Evolutionary conservation across 352 stramenopile genomes (phyloP).

Genomic region (Thraustochytrium striatum): DNA sequence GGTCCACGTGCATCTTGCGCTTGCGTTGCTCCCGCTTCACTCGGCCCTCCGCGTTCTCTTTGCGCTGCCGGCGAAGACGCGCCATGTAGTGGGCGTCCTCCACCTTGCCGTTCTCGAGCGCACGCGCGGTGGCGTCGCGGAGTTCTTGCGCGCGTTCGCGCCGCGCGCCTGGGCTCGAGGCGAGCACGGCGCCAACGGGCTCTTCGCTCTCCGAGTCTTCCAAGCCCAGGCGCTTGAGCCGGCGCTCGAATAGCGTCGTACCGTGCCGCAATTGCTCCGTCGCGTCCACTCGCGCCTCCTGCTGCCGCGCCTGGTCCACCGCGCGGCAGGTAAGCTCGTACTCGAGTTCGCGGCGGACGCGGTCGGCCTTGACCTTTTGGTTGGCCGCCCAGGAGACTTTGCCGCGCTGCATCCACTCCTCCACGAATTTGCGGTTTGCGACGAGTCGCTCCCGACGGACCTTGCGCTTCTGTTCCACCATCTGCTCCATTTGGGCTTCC

Average conservation of each 20-base stretch:
- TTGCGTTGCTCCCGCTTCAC: conserved; percentile 11
- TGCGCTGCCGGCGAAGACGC: background rate
- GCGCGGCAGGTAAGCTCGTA: conserved; percentile 40
- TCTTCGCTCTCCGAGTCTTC: background rate
- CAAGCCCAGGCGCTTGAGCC: conserved; percentile 42
- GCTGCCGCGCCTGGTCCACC: background rate
- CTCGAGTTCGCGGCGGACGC: conserved; percentile 26
- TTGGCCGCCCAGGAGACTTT: conserved; percentile 1
- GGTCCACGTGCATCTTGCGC: conserved; percentile 42
- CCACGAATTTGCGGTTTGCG: conserved; percentile 25
- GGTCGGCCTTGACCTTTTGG: conserved; percentile 2
- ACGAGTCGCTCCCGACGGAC: background rate
- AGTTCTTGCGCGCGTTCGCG: background rate
- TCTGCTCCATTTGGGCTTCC: background rate
- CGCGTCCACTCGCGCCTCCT: background rate
- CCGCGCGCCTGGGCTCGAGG: background rate
- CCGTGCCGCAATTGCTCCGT: background rate
- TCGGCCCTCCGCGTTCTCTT: background rate
- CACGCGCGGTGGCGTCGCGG: background rate
- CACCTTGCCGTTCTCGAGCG: background rate
- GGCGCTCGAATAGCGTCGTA: conserved; percentile 31
- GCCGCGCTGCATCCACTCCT: conserved; percentile 34
- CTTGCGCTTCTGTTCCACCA: background rate
- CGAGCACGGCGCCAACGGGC: background rate
- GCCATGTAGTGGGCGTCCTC: conserved; percentile 7